Evolutionary conservation across 495 filamentous ascomycete species (phyloP).

Genomic region (Podospora australis): DNA sequence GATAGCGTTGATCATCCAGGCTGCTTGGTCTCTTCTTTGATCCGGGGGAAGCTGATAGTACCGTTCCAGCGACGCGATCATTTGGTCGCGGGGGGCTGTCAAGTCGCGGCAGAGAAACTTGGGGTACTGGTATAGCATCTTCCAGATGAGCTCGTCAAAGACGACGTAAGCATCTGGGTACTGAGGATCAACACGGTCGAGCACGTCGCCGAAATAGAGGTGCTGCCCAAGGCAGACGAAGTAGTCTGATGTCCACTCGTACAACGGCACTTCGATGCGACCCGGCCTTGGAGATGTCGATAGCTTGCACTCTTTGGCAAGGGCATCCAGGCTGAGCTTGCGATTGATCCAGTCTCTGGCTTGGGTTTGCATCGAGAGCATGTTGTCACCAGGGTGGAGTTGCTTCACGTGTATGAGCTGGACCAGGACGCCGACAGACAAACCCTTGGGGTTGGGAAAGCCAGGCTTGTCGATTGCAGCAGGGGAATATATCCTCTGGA

Average conservation of each 20-base stretch:
- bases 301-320: background rate
- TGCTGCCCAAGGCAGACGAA: constrained; percentile 9
- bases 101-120: constrained; percentile 7
- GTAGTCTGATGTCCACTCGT: constrained; percentile 12
- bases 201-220: constrained; percentile 12
- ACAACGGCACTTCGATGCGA: constrained; percentile 2
- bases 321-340: background rate
- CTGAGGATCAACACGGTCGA: constrained; percentile 8
- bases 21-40: constrained; percentile 3
- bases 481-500: constrained; percentile 4
- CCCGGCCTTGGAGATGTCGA: background rate
- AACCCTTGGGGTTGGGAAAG: constrained; percentile 12
- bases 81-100: constrained; percentile 6
- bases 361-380: constrained; percentile 4
- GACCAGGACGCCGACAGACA: constrained; percentile 3
- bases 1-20: constrained; percentile 12
- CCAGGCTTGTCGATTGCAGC: constrained; percentile 8
- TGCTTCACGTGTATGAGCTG: constrained; percentile 12
- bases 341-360: constrained; percentile 10
- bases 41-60: constrained; percentile 18
- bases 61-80: constrained; percentile 9
- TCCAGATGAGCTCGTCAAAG: constrained; percentile 15
- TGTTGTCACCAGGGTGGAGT: constrained; percentile 13
- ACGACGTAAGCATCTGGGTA: constrained; percentile 8
- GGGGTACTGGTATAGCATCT: constrained; percentile 15